phyloP scores from a whole-genome alignment of 1,139 yeast genomes.

The Kodamaea anthophila region DNA sequence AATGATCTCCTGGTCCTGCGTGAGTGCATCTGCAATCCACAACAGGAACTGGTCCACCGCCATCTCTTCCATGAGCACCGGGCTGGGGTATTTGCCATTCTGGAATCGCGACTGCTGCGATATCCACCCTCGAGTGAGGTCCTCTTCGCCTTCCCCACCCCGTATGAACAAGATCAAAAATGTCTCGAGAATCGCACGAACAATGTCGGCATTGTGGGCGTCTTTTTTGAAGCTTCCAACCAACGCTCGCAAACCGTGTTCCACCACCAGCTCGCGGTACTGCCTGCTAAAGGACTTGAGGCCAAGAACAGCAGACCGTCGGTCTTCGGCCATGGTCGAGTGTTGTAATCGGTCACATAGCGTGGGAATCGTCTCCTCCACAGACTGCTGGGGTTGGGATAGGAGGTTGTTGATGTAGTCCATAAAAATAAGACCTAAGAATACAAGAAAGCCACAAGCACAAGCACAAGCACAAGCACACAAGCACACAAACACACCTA shows the following conservation, averaged over 20 bases:
- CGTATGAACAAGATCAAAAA: constrained; percentile 73
- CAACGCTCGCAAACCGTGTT: constrained; percentile 77
- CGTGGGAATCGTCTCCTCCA: constrained; percentile 83
- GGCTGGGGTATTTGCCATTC: constrained; percentile 80
- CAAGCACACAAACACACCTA: too few relatives aligned
- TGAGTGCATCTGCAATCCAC: constrained; percentile 93
- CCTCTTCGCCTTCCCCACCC: constrained; percentile 37
- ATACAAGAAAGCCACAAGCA: too few relatives aligned
- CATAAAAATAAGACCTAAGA: too few relatives aligned
- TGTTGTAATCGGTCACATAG: constrained; percentile 83
- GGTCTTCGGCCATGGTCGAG: constrained; percentile 75
- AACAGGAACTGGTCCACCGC: constrained; percentile 78
- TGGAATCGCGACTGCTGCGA: constrained; percentile 72
- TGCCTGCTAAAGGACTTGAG: constrained; percentile 86
- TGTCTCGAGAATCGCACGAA: constrained; percentile 81
- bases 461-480: too few relatives aligned
- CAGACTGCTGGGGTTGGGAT: constrained; percentile 42
- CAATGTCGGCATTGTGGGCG: constrained; percentile 60
- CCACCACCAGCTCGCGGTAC: constrained; percentile 85
- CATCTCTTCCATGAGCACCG: constrained; percentile 55
- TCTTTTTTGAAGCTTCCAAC: constrained; percentile 65
- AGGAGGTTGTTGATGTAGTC: constrained; percentile 38
- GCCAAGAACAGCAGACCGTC: constrained; percentile 88
- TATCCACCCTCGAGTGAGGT: constrained; percentile 61
- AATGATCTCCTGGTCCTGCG: constrained; percentile 60